A percentile compares a stretch with the other conserved stretches of the same genome.
phyloP scores from a whole-genome alignment of 495 filamentous ascomycete species.

The Penicillium bialowiezense region DNA sequence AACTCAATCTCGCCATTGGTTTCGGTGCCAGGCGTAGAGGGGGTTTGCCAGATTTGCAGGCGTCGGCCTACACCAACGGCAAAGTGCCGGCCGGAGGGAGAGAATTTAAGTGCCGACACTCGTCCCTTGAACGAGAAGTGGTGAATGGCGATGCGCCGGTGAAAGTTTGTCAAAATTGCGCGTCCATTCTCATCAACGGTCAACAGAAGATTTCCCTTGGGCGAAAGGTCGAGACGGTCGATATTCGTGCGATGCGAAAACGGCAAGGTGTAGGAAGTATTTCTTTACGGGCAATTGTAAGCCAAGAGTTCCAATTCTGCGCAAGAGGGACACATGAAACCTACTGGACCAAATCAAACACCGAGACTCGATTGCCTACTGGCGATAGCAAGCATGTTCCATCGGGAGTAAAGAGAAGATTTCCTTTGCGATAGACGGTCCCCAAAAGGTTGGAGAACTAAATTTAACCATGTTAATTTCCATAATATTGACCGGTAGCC shows the following conservation, averaged over 20 bases:
- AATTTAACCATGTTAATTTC: neutral
- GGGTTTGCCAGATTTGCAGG: slow-evolving; percentile 94
- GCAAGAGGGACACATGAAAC: slow-evolving; percentile 14
- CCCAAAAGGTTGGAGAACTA: slow-evolving; percentile 95
- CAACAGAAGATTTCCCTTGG: slow-evolving; percentile 84
- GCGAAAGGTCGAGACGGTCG: slow-evolving; percentile 78
- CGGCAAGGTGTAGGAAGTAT: slow-evolving; percentile 92
- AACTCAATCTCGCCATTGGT: slow-evolving; percentile 85
- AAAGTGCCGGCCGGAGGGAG: slow-evolving; percentile 86
- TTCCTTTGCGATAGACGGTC: slow-evolving; percentile 96
- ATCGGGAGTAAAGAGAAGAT: slow-evolving; percentile 94
- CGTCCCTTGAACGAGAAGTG: slow-evolving; percentile 89
- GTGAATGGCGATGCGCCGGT: slow-evolving; percentile 78
- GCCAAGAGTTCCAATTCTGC: neutral
- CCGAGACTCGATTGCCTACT: slow-evolving; percentile 91
- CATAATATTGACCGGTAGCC: neutral
- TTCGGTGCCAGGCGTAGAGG: slow-evolving; percentile 74
- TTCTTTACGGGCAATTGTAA: slow-evolving; percentile 49
- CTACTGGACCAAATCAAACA: slow-evolving; percentile 95
- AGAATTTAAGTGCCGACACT: slow-evolving; percentile 84
- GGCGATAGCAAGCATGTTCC: slow-evolving; percentile 94
- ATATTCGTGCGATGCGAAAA: slow-evolving; percentile 95
- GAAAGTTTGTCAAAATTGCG: slow-evolving; percentile 86
- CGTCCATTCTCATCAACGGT: slow-evolving; percentile 92
- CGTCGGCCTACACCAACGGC: slow-evolving; percentile 80